phyloP scores from a whole-genome alignment of 805 yeast species.

The Candida incommunis region DNA sequence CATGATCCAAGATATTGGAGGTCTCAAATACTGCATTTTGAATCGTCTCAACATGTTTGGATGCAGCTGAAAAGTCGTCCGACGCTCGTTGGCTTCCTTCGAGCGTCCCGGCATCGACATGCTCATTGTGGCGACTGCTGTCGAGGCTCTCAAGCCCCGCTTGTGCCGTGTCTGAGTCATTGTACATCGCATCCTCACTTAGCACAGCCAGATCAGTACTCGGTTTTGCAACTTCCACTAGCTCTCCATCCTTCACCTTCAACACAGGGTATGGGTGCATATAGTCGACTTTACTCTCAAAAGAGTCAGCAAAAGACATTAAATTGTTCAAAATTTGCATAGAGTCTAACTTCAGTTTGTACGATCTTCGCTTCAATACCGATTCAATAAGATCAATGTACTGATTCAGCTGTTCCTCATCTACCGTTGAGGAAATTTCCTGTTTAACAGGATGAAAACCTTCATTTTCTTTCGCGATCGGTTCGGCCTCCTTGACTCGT shows the following conservation, averaged over 20 bases:
- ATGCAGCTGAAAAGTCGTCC: too few species aligned
- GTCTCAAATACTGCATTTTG: too few species aligned
- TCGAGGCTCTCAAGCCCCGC: too few species aligned
- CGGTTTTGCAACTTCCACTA: too few species aligned
- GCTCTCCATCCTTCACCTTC: background rate
- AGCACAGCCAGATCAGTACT: too few species aligned
- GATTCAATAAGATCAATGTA: slow-evolving; percentile 1
- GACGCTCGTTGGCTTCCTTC: too few species aligned
- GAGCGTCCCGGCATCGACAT: too few species aligned
- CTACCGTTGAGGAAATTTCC: background rate
- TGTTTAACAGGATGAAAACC: background rate
- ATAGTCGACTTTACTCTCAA: background rate
- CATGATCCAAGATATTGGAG: too few species aligned
- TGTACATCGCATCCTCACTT: too few species aligned
- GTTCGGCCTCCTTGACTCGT: background rate
- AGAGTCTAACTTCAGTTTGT: background rate
- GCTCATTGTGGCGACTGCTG: too few species aligned
- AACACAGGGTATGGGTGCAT: background rate
- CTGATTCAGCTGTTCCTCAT: background rate
- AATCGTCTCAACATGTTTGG: too few species aligned
- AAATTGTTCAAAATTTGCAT: background rate
- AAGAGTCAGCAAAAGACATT: background rate
- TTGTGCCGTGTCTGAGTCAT: too few species aligned
- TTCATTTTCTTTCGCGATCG: background rate
- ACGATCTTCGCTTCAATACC: slow-evolving; percentile 3